Evolutionary conservation across 164 flowering plant genomes (phyloP).

Genomic region (Vitis rupestris): DNA sequence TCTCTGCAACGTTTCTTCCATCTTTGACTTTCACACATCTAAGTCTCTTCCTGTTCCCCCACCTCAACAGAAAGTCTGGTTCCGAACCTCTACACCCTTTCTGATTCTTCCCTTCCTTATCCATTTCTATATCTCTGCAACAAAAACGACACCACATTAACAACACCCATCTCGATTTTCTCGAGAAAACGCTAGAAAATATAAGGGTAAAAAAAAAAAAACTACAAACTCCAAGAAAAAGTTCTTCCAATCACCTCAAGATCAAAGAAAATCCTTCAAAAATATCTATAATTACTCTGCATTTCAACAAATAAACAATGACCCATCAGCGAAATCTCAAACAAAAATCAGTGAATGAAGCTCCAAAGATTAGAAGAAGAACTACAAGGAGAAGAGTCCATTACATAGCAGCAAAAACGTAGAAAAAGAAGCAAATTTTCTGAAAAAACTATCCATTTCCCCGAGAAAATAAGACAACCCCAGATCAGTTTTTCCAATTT

Average conservation of each 20-base stretch:
- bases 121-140: conserved; percentile 25
- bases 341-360: neutral
- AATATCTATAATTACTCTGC: conserved; percentile 11
- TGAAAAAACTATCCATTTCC: neutral
- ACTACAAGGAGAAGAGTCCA: conserved; percentile 18
- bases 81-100: conserved; percentile 27
- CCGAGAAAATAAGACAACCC: conserved; percentile 7
- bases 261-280: conserved; percentile 4
- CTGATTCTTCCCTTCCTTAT: conserved; percentile 29
- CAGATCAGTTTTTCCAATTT: neutral
- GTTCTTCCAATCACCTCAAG: conserved; percentile 22
- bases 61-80: conserved; percentile 54
- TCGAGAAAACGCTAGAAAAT: neutral
- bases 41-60: conserved; percentile 62
- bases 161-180: neutral
- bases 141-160: neutral
- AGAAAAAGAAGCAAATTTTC: neutral
- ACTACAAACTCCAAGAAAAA: neutral
- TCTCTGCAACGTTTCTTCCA: conserved; percentile 21
- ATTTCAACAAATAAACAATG: conserved; percentile 3
- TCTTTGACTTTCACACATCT: conserved; percentile 51
- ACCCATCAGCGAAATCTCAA: neutral
- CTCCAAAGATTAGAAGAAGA: neutral
- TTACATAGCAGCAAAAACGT: conserved; percentile 3
- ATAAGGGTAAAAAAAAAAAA: neutral